Conservation (phyloP, 352 stramenopile genomes). For the Phytophthora vignae region DNA sequence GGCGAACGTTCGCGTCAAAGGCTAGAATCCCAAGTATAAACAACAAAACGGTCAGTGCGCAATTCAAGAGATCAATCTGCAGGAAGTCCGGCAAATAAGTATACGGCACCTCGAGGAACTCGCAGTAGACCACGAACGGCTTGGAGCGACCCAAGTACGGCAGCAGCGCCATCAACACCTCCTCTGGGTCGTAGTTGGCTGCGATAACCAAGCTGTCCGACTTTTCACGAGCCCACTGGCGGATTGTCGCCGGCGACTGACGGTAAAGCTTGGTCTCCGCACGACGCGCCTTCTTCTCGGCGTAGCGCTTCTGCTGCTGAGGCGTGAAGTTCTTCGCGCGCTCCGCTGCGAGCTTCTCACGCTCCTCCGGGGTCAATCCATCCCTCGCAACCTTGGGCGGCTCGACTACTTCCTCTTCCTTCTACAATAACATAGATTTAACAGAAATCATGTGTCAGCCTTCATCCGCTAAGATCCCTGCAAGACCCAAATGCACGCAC, state of each 20-base stretch:
- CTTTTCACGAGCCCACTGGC: constrained; percentile 73
- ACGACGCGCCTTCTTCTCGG: constrained; percentile 81
- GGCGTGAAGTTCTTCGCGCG: constrained; percentile 86
- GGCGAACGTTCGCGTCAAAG: constrained; percentile 91
- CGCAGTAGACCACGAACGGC: constrained; percentile 96
- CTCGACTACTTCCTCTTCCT: constrained; percentile 62
- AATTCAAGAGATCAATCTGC: too few species aligned
- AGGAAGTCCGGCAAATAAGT: neutral
- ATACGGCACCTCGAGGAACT: constrained; percentile 85
- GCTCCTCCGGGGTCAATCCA: constrained; percentile 66
- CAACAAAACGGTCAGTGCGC: constrained; percentile 4
- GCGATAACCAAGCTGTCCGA: constrained; percentile 92
- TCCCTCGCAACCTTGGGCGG: constrained; percentile 55
- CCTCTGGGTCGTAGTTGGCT: constrained; percentile 90
- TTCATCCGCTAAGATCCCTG: neutral
- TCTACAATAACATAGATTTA: constrained; percentile 20
- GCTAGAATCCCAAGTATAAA: constrained; percentile 45
- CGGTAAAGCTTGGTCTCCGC: constrained; percentile 82
- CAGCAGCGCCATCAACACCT: constrained; percentile 87
- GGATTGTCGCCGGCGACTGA: constrained; percentile 70
- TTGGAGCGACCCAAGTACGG: constrained; percentile 92
- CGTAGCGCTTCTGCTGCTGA: constrained; percentile 80
- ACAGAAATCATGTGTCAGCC: neutral
- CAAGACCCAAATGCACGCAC: constrained; percentile 21
- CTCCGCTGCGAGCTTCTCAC: constrained; percentile 67